These are phyloP conservation scores for Haematococcus lacustris DNA, from an alignment of 139 green algal genomes.

Conservation along the genomic window DNA sequence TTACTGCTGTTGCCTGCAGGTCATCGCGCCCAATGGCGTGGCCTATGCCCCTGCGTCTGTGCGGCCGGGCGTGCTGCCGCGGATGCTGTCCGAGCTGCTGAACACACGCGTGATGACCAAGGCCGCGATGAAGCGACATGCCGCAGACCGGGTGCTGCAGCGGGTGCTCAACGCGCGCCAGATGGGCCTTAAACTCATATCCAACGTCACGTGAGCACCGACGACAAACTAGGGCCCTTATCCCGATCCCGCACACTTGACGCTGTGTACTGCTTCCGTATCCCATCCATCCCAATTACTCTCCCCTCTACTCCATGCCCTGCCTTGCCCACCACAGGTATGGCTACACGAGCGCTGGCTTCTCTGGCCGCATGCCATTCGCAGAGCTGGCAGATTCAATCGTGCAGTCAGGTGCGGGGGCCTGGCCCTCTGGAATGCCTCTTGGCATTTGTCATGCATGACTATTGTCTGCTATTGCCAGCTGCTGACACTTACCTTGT, in stretches of 20 bases:
- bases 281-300: too few relatives aligned
- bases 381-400: slow-evolving; percentile 95
- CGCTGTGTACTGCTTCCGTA: too few relatives aligned
- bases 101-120: slow-evolving; percentile 94
- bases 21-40: slow-evolving; percentile 81
- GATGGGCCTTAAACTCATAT: slow-evolving; percentile 95
- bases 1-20: slow-evolving; percentile 33
- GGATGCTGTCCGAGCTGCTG: slow-evolving; percentile 91
- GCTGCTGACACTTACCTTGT: too few relatives aligned
- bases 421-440: neutral
- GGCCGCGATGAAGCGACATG: slow-evolving; percentile 75
- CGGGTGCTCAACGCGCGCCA: slow-evolving; percentile 88
- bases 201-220: slow-evolving; percentile 83
- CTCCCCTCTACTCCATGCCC: too few relatives aligned
- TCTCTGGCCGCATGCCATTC: slow-evolving; percentile 88
- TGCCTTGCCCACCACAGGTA: too few relatives aligned
- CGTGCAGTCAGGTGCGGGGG: slow-evolving; percentile 48
- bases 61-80: slow-evolving; percentile 81
- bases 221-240: too few relatives aligned
- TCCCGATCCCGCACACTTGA: too few relatives aligned
- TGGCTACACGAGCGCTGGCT: slow-evolving; percentile 57
- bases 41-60: slow-evolving; percentile 58
- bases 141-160: slow-evolving; percentile 61
- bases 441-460: neutral
- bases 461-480: neutral